phyloP scores from a whole-genome alignment of 495 filamentous ascomycete genomes.

The Penicillium atrosanguineum region DNA sequence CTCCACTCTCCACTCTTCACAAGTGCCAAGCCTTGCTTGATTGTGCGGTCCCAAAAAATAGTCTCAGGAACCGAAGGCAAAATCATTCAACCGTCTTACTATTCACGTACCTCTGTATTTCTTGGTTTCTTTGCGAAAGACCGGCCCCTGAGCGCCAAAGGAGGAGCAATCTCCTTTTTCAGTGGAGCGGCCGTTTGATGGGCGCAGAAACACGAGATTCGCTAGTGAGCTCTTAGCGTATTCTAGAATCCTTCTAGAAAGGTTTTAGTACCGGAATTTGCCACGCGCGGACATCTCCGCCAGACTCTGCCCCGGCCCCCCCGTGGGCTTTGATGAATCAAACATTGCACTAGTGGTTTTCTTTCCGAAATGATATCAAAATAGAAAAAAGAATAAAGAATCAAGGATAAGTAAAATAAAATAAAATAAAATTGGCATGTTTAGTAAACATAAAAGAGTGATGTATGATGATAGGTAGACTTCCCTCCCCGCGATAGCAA shows the following conservation, averaged over 20 bases:
- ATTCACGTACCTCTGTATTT: neutral
- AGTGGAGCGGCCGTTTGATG: conserved; percentile 6
- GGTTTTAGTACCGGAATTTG: conserved; percentile 29
- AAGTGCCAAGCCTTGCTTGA: conserved; percentile 1
- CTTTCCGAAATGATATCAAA: neutral
- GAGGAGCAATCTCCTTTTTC: conserved; percentile 5
- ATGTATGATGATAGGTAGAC: neutral
- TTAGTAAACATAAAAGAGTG: neutral
- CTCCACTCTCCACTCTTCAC: neutral
- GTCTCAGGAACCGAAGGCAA: conserved; percentile 13
- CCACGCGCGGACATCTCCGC: conserved; percentile 18
- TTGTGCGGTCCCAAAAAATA: neutral
- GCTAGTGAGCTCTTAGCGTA: conserved; percentile 24
- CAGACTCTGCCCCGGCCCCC: neutral
- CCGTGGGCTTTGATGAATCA: neutral
- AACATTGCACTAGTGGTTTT: neutral
- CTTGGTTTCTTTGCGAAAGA: neutral
- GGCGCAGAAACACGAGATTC: conserved; percentile 5
- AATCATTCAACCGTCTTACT: neutral
- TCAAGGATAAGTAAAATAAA: neutral
- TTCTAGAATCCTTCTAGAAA: conserved; percentile 39
- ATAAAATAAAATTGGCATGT: neutral
- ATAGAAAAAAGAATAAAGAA: neutral
- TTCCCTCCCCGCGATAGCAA: neutral
- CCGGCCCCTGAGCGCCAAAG: neutral